Evolutionary conservation across 805 yeast species (phyloP).

Genomic region (Pichia ethanolica): DNA sequence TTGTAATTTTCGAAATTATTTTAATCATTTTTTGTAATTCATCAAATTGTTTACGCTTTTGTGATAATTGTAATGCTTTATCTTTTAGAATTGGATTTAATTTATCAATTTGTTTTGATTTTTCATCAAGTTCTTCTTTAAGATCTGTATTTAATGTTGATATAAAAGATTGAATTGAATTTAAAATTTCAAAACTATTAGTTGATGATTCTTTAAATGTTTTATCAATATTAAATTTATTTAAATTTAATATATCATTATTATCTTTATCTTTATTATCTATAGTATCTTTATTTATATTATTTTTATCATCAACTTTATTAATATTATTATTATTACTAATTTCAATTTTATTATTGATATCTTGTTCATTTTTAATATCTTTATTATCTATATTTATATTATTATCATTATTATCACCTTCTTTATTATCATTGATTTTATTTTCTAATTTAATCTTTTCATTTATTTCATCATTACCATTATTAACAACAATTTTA

Average conservation of each 20-base stretch:
- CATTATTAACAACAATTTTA: neutral
- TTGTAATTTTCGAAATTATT: slow-evolving; percentile 42
- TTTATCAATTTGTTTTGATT: slow-evolving; percentile 43
- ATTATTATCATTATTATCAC: neutral
- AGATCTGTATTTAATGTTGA: slow-evolving; percentile 50
- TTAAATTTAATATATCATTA: too few relatives aligned
- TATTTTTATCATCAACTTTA: neutral
- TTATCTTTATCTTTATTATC: neutral
- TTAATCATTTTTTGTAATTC: slow-evolving; percentile 40
- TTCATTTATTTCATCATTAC: neutral
- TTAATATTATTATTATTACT: neutral
- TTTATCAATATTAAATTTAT: too few relatives aligned
- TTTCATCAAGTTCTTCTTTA: slow-evolving; percentile 45
- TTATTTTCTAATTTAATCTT: neutral
- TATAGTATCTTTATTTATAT: neutral
- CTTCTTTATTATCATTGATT: neutral
- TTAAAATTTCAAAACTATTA: slow-evolving; percentile 35
- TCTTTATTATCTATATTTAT: neutral
- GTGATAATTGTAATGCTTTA: slow-evolving; percentile 45
- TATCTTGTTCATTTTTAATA: too few relatives aligned
- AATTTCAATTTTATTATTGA: neutral
- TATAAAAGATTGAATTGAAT: slow-evolving; percentile 45
- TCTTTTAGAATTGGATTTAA: slow-evolving; percentile 51
- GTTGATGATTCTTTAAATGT: neutral
- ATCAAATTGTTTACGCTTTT: slow-evolving; percentile 42